Conservation (phyloP, 306 rosid genomes). For the Vigna unguiculata region DNA sequence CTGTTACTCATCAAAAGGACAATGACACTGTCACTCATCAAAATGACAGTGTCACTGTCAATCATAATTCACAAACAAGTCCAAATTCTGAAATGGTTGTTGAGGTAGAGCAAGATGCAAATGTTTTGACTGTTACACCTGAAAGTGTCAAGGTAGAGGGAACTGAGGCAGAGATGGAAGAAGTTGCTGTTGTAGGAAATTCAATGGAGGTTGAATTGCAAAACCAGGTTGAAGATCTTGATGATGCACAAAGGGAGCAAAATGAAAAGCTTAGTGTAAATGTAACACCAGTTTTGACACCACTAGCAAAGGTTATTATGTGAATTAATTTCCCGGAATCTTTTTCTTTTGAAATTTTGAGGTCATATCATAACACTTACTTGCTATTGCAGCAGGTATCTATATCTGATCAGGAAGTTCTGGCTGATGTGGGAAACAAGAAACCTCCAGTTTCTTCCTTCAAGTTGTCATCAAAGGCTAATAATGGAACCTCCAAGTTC, state of each 20-base stretch:
- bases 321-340: neutral
- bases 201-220: constrained; percentile 53
- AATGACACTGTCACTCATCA: neutral
- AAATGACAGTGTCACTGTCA: neutral
- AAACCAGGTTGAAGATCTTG: constrained; percentile 50
- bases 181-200: constrained; percentile 40
- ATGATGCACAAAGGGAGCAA: constrained; percentile 29
- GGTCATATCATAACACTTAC: constrained; percentile 30
- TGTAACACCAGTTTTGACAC: constrained; percentile 53
- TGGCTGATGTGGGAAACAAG: constrained; percentile 48
- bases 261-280: constrained; percentile 50
- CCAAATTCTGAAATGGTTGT: constrained; percentile 41
- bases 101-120: constrained; percentile 48
- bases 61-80: constrained; percentile 27
- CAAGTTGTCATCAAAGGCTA: constrained; percentile 43
- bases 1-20: neutral
- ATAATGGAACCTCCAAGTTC: constrained; percentile 53
- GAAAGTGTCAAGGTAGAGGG: constrained; percentile 47
- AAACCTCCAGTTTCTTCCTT: constrained; percentile 61
- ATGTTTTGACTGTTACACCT: constrained; percentile 23
- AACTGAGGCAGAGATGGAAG: constrained; percentile 44
- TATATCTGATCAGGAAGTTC: constrained; percentile 50
- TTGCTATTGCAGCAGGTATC: constrained; percentile 49
- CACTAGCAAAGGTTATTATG: constrained; percentile 54
- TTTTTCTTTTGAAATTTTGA: constrained; percentile 3